Base-by-base conservation (phyloP, 139 green algal genomes). In the Zygnema cylindricum region DNA sequence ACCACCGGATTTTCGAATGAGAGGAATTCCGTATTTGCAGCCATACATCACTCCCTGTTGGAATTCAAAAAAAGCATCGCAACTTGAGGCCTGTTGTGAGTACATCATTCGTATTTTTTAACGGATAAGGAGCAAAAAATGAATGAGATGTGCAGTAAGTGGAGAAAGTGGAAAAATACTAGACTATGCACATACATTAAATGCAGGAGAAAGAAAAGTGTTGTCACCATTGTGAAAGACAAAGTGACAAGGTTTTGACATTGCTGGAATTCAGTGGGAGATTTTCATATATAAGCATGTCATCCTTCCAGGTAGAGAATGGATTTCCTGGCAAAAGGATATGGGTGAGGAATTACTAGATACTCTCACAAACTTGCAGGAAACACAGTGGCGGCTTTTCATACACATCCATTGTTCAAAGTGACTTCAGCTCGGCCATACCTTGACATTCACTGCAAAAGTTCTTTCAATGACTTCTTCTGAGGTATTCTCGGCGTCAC, bases 381-480 rank as follows among this genome's bases (percentile, higher is more conserved):
- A n/a, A n/a, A n/a, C n/a, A n/a, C n/a, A n/a, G n/a, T n/a, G n/a
- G n/a, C n/a, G n/a, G n/a, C n/a, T n/a, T n/a, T n/a, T n/a, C n/a
- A n/a, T n/a, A n/a, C n/a, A n/a, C n/a, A n/a, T n/a, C n/a, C n/a
- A n/a, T n/a, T n/a, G n/a, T n/a, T n/a, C n/a, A n/a, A n/a, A n/a
- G n/a, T n/a, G n/a, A n/a, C n/a, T 63, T 63, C 49, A 25, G 7
- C 49, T 63, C 49, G 16, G 7, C 11, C 82, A 3, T 22, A 88
- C 82, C 84, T 90, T 90, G 2, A 90, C 85, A 33, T 90, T 90
- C 1, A 90, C 76, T 22, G 55, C 76, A 22, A 90, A 30, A 73
- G 85, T 90, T n/a, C 16, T 39, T 30, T 85, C 76, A 35, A 90
- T 90, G 41, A 78, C 41, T n/a, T 86, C 76, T 39, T 90, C 85